phyloP scores from a whole-genome alignment of 768 basidiomycete genomes.

The Amanita muscaria region DNA sequence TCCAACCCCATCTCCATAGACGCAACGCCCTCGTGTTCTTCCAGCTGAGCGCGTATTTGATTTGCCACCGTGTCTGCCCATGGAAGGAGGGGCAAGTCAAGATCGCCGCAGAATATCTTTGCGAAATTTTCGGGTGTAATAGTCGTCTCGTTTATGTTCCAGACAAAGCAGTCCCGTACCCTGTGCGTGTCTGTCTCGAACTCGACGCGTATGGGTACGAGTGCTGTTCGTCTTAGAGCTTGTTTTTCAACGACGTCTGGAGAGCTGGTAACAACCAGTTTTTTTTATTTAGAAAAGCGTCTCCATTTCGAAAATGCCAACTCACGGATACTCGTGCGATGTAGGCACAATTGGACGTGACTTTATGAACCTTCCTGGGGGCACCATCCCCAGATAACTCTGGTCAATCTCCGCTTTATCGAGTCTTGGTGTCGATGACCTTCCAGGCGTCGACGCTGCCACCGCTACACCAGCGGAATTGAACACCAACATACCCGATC shows the following conservation, averaged over 20 bases:
- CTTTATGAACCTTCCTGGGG: slow-evolving; percentile 72
- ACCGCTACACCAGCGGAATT: slow-evolving; percentile 31
- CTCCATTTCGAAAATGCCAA: slow-evolving; percentile 14
- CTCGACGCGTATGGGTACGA: slow-evolving; percentile 92
- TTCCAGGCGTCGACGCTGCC: slow-evolving; percentile 11
- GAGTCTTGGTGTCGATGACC: slow-evolving; percentile 24
- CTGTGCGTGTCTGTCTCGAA: slow-evolving; percentile 88
- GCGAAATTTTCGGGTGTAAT: slow-evolving; percentile 86
- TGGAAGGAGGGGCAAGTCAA: slow-evolving; percentile 58
- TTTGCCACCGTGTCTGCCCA: slow-evolving; percentile 77
- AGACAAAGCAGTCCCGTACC: slow-evolving; percentile 91
- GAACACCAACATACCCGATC: slow-evolving; percentile 46
- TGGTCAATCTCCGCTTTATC: slow-evolving; percentile 68
- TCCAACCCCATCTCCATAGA: slow-evolving; percentile 67
- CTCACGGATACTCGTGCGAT: slow-evolving; percentile 70
- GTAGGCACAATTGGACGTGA: slow-evolving; percentile 49
- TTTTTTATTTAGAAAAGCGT: neutral
- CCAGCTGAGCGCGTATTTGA: slow-evolving; percentile 85
- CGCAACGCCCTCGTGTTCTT: slow-evolving; percentile 80
- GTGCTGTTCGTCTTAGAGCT: slow-evolving; percentile 40
- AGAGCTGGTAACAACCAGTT: slow-evolving; percentile 33
- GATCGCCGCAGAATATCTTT: slow-evolving; percentile 76
- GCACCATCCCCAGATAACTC: slow-evolving; percentile 82
- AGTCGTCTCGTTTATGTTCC: slow-evolving; percentile 87
- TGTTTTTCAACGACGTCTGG: slow-evolving; percentile 56